Base-by-base conservation (phyloP, 768 basidiomycete species). In the Roridomyces roridus region DNA sequence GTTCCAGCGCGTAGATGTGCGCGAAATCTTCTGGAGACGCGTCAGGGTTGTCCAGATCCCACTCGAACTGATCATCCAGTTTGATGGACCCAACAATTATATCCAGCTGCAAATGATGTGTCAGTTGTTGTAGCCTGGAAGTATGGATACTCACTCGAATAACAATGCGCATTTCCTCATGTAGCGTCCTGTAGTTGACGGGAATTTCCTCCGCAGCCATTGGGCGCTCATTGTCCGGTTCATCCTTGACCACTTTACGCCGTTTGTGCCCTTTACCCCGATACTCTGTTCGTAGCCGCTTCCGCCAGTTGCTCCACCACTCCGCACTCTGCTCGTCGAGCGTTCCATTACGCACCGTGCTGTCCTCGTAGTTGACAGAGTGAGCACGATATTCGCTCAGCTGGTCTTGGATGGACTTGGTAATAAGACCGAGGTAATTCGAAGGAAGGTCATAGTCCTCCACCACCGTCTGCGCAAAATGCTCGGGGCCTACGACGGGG, bases 1-100 rank as follows among this genome's bases (percentile, higher is more conserved):
- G 75, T 62, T 99, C 97, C 20, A 85, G 83, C 2, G 86, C 78
- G 68, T 97, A 96, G 0, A 88, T 81, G 59, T 91, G 89, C 7
- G 97, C 94, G 71, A 98, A 98, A 23, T 89, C 87, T 73, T 99
- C 97, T 0, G 96, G 96, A 0, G 89, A 89, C 4, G 92, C 89
- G 42, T 82, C 79, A 20, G 78, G 74, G 52, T 91, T 94, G 63
- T 89, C 89, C 34, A 98, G 73, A 70, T 99, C 96, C 97, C 97
- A 99, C 70, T 98, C 97, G 67, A 98, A 96, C 67, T 95, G 91
- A 72, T 99, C 97, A 52, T 94, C 91, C 21, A 99, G 82, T 71
- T 96, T 95, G 77, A 95, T 85, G 7, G 89, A 86, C 21, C 94
- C 96, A 51, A 96, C 89, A 51, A 94, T 92, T 73, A 98, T 94